Conservation (phyloP, 768 basidiomycete species). For the Chalciporus sphaerocephalus region DNA sequence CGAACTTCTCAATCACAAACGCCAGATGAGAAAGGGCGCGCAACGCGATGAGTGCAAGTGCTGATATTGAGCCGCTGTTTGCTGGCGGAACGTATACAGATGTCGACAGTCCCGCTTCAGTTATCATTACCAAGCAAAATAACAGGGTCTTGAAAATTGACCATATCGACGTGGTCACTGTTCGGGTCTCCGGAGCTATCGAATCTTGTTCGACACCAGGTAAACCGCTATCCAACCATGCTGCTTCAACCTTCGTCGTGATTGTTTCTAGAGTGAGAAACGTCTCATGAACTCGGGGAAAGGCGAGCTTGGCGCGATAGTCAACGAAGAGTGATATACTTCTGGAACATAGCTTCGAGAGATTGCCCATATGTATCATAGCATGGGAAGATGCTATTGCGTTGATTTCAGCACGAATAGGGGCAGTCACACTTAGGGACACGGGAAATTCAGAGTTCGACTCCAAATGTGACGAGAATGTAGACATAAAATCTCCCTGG, state of each 20-base stretch:
- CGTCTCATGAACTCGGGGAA: conserved; percentile 26
- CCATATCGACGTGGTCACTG: conserved; percentile 55
- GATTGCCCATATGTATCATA: conserved; percentile 36
- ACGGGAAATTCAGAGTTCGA: conserved; percentile 15
- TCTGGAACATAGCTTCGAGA: conserved; percentile 39
- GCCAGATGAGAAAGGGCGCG: conserved; percentile 62
- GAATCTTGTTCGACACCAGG: conserved; percentile 20
- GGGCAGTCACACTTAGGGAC: conserved; percentile 24
- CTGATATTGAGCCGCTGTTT: conserved; percentile 35
- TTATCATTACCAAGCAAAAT: conserved; percentile 69
- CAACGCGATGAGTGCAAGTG: conserved; percentile 53
- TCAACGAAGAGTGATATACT: conserved; percentile 33
- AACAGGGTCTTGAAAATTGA: conserved; percentile 65
- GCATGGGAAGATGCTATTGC: conserved; percentile 32
- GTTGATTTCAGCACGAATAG: conserved; percentile 35
- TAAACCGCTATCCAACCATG: conserved; percentile 44
- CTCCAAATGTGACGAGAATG: conserved; percentile 36
- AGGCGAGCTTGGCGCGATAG: conserved; percentile 29
- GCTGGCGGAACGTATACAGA: conserved; percentile 49
- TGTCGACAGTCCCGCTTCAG: conserved; percentile 55
- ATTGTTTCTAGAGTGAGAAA: conserved; percentile 32
- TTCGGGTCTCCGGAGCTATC: conserved; percentile 40
- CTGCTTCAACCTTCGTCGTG: conserved; percentile 41
- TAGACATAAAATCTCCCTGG: conserved; percentile 50
- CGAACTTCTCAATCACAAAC: conserved; percentile 77